These are phyloP conservation scores for Oldenlandia corymbosa DNA, from an alignment of 257 asterid species.

Conservation along the genomic window DNA sequence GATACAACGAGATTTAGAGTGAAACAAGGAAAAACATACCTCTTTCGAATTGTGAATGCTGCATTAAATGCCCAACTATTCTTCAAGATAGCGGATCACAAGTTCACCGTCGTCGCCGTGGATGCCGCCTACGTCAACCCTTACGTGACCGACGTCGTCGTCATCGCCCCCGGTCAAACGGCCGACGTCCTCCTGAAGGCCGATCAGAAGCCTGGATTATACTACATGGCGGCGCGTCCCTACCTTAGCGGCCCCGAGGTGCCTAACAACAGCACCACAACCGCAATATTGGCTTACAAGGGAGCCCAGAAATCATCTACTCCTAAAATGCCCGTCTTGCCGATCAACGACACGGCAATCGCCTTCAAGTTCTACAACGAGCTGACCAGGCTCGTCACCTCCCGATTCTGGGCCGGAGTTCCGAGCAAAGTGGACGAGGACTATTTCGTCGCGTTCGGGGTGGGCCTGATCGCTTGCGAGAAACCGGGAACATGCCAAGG, in stretches of 20 bases:
- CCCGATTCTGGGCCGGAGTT: constrained; percentile 48
- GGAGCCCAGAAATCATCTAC: constrained; percentile 23
- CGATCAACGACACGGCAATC: constrained; percentile 63
- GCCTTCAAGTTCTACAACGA: constrained; percentile 51
- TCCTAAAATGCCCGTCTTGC: constrained; percentile 57
- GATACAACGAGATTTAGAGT: constrained; percentile 44
- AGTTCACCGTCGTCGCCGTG: constrained; percentile 47
- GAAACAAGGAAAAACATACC: constrained; percentile 51
- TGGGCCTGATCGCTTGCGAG: constrained; percentile 50
- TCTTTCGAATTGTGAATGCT: constrained; percentile 70
- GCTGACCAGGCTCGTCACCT: constrained; percentile 43
- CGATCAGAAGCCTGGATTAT: constrained; percentile 38
- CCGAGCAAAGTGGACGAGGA: constrained; percentile 41
- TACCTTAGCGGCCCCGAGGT: constrained; percentile 34
- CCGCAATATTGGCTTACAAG: constrained; percentile 44
- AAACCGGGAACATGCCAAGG: constrained; percentile 55
- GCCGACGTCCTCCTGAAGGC: constrained; percentile 56
- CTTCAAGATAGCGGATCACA: constrained; percentile 65
- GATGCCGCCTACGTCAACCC: constrained; percentile 72
- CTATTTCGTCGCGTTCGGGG: constrained; percentile 56
- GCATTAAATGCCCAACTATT: constrained; percentile 57
- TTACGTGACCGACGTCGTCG: constrained; percentile 60
- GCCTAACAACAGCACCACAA: constrained; percentile 46
- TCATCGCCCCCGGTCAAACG: constrained; percentile 65
- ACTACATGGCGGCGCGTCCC: constrained; percentile 70